phyloP scores from a whole-genome alignment of 2,329 filamentous ascomycete species.

The Dactylellina drechsleri region DNA sequence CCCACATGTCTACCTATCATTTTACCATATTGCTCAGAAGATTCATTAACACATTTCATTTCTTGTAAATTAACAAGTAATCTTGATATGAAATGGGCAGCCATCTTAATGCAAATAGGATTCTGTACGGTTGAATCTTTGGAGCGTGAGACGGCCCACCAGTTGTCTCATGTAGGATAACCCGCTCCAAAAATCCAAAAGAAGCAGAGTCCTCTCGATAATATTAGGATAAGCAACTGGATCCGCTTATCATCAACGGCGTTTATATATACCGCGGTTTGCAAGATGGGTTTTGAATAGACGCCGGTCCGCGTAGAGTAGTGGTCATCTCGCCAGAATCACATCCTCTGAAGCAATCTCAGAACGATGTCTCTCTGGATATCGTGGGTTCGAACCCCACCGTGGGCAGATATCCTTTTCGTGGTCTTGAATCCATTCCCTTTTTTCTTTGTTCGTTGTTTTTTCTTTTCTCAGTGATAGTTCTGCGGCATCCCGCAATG shows the following conservation, averaged over 20 bases:
- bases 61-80: too few relatives aligned
- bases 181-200: too few relatives aligned
- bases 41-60: too few relatives aligned
- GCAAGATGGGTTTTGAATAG: background rate
- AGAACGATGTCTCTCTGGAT: constrained; percentile 39
- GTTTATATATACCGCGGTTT: constrained; percentile 1
- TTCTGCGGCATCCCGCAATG: constrained; percentile 14
- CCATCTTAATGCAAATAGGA: too few relatives aligned
- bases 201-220: too few relatives aligned
- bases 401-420: constrained; percentile 28
- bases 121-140: too few relatives aligned
- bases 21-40: too few relatives aligned
- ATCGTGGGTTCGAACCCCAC: constrained; percentile 55
- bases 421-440: background rate
- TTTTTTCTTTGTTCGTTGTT: constrained; percentile 13
- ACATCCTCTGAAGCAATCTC: constrained; percentile 1
- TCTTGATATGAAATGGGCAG: too few relatives aligned
- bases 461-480: background rate
- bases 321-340: constrained; percentile 55
- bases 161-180: too few relatives aligned
- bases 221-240: background rate
- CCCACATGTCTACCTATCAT: too few relatives aligned
- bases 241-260: background rate
- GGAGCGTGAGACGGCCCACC: too few relatives aligned
- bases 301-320: constrained; percentile 49